These are phyloP conservation scores for Bretschneidera sinensis DNA, from an alignment of 345 rosid species.

Conservation along the genomic window DNA sequence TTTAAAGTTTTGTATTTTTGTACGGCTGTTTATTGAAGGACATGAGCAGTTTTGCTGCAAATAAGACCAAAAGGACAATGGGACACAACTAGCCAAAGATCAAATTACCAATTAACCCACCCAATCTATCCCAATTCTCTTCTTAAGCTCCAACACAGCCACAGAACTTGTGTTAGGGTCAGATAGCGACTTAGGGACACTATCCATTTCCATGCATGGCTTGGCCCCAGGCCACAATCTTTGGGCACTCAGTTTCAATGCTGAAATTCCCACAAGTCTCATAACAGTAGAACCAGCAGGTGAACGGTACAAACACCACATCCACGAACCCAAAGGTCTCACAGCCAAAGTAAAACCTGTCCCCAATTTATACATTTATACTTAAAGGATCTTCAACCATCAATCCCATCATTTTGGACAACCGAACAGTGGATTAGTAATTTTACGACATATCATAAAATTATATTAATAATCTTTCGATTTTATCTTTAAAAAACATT, in stretches of 20 bases:
- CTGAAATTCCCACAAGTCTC: constrained; percentile 29
- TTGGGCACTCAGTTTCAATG: constrained; percentile 27
- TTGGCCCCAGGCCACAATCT: constrained; percentile 32
- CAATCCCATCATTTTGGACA: no score
- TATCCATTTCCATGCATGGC: constrained; percentile 19
- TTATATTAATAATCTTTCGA: no score
- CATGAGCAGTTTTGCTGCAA: no score
- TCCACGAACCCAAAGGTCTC: constrained; percentile 28
- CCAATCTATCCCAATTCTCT: constrained; percentile 22
- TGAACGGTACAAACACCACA: constrained; percentile 27
- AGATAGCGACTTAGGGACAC: constrained; percentile 26
- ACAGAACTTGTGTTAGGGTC: constrained; percentile 27
- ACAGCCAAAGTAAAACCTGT: constrained; percentile 25
- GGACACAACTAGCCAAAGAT: no score
- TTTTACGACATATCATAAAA: no score
- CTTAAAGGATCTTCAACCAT: constrained; percentile 27
- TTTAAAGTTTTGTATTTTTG: no score
- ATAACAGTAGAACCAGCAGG: constrained; percentile 28
- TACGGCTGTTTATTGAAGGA: no score
- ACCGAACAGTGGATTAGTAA: no score
- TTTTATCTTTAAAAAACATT: no score
- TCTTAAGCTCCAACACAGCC: constrained; percentile 28
- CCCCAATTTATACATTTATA: constrained; percentile 31
- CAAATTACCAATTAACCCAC: no score
- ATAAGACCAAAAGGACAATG: no score